A percentile compares a stretch with the other conserved stretches of the same genome.
Conservation (phyloP, 2,329 filamentous ascomycete genomes). For the Bipolaris sorokiniana region DNA sequence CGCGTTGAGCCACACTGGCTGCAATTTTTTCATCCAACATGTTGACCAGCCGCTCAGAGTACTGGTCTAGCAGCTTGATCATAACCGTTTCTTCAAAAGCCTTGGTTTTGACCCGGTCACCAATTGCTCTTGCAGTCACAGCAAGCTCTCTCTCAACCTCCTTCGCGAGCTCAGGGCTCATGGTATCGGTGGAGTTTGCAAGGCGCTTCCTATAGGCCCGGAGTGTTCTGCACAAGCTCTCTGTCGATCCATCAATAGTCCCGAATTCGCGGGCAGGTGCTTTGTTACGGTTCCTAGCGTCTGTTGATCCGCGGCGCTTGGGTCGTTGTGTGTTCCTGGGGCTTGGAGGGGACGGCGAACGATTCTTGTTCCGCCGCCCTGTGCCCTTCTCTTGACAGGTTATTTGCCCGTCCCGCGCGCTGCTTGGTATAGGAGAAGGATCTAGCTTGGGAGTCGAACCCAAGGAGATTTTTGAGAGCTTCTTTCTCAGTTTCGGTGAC, state of each 20-base stretch:
- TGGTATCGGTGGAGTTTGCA: constrained; percentile 54
- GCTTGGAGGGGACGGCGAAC: constrained; percentile 53
- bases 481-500: constrained; percentile 61
- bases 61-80: constrained; percentile 72
- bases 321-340: constrained; percentile 45
- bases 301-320: constrained; percentile 56
- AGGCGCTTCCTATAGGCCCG: constrained; percentile 66
- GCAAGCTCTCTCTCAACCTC: constrained; percentile 65
- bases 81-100: constrained; percentile 52
- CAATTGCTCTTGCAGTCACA: constrained; percentile 53
- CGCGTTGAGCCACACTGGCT: constrained; percentile 47
- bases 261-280: constrained; percentile 45
- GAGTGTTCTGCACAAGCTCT: constrained; percentile 63
- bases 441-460: constrained; percentile 54
- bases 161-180: constrained; percentile 54
- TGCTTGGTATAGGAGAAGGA: constrained; percentile 45
- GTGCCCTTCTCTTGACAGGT: constrained; percentile 27
- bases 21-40: constrained; percentile 74
- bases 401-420: constrained; percentile 28
- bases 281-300: constrained; percentile 57
- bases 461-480: constrained; percentile 60
- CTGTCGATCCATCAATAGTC: constrained; percentile 53
- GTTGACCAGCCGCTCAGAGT: constrained; percentile 73
- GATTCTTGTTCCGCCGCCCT: constrained; percentile 41
- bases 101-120: constrained; percentile 51